These are phyloP conservation scores for Collybia sordida DNA, from an alignment of 768 basidiomycete genomes.

Conservation along the genomic window DNA sequence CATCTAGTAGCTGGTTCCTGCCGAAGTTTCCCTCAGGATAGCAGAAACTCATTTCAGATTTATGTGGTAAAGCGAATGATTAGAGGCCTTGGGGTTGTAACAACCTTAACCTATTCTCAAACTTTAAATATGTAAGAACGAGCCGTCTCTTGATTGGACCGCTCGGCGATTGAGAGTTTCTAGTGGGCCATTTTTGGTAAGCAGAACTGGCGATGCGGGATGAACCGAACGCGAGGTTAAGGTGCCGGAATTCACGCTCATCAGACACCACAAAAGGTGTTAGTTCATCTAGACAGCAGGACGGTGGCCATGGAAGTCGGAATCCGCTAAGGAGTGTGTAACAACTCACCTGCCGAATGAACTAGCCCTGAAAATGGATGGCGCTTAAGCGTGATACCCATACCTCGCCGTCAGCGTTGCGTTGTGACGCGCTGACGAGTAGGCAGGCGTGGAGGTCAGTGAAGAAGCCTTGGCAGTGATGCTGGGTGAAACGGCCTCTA, in stretches of 20 bases:
- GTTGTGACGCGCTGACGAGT: conserved; percentile 74
- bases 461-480: conserved; percentile 79
- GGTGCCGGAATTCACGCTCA: conserved; percentile 82
- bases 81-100: conserved; percentile 90
- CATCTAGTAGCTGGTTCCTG: conserved; percentile 92
- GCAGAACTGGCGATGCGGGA: conserved; percentile 70
- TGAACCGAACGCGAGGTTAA: conserved; percentile 72
- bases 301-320: conserved; percentile 86
- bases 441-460: conserved; percentile 77
- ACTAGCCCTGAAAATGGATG: conserved; percentile 92
- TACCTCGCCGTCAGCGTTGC: conserved; percentile 76
- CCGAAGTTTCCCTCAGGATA: conserved; percentile 81
- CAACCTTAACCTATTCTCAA: conserved; percentile 83
- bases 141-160: conserved; percentile 81
- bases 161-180: conserved; percentile 82
- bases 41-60: conserved; percentile 57
- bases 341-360: conserved; percentile 77
- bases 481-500: conserved; percentile 70
- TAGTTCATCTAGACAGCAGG: conserved; percentile 88
- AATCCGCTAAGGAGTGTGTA: conserved; percentile 87
- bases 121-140: conserved; percentile 86
- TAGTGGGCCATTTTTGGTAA: conserved; percentile 80
- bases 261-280: conserved; percentile 85
- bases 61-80: conserved; percentile 85
- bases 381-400: conserved; percentile 86